These are phyloP conservation scores for Leptomonas pyrrhocoris DNA, from an alignment of 208 protist species.

Conservation along the genomic window DNA sequence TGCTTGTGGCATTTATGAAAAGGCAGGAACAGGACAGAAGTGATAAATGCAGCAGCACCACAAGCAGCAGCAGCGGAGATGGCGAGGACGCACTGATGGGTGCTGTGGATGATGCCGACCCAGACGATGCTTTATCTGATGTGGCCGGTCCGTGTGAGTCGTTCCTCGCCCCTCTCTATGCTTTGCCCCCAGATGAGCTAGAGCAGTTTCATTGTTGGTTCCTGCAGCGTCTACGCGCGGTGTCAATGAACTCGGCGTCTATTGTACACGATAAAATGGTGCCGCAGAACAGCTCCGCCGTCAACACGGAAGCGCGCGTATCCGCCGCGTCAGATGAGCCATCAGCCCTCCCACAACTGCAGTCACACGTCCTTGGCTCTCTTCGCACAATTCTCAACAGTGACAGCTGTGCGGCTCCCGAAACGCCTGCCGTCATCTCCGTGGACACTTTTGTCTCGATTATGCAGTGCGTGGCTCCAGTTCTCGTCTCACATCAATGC, in stretches of 20 bases:
- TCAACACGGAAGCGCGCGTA: neutral
- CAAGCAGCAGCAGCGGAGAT: constrained; percentile 5
- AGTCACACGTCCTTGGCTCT: constrained; percentile 1
- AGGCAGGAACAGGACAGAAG: constrained; percentile 7
- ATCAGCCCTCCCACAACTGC: constrained; percentile 4
- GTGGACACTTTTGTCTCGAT: constrained; percentile 19
- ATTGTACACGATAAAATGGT: neutral
- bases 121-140: neutral
- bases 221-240: neutral
- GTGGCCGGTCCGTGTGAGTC: neutral
- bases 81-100: neutral
- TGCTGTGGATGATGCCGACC: neutral
- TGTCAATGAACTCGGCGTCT: neutral
- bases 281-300: neutral
- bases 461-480: constrained; percentile 15
- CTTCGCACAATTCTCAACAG: neutral
- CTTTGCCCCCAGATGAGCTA: neutral
- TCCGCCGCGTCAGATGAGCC: neutral
- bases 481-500: constrained; percentile 11
- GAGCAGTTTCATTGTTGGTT: neutral
- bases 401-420: neutral
- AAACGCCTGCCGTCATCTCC: constrained; percentile 5
- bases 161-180: neutral
- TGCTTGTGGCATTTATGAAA: constrained; percentile 9
- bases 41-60: constrained; percentile 8